phyloP scores from a whole-genome alignment of 495 filamentous ascomycete genomes.

The Sabuloglossum arenarium region DNA sequence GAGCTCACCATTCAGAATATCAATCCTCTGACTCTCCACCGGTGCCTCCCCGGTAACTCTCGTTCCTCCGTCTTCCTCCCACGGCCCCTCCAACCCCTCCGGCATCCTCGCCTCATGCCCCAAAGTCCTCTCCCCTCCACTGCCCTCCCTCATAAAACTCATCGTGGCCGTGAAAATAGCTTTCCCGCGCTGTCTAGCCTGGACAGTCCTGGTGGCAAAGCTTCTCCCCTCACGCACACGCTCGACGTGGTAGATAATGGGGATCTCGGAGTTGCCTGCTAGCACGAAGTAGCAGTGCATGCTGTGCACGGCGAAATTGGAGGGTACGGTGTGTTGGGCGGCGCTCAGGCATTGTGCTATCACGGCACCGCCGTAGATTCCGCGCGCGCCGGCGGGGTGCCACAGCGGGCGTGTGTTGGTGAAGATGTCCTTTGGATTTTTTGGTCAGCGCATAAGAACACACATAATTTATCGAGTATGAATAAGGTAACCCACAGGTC shows the following conservation, averaged over 20 bases:
- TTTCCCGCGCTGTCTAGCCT: constrained; percentile 73
- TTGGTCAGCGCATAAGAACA: not conserved
- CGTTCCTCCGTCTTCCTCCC: not conserved
- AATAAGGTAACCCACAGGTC: constrained; percentile 34
- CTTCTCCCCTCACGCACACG: constrained; percentile 75
- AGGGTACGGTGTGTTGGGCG: constrained; percentile 65
- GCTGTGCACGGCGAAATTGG: constrained; percentile 64
- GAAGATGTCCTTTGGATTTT: constrained; percentile 49
- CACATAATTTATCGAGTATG: not conserved
- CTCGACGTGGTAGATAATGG: constrained; percentile 86
- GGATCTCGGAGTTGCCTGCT: constrained; percentile 61
- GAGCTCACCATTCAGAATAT: constrained; percentile 16
- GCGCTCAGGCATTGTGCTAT: constrained; percentile 85
- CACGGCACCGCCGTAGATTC: constrained; percentile 80
- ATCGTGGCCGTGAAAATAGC: constrained; percentile 89
- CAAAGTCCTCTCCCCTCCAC: constrained; percentile 37
- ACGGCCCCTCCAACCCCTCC: constrained; percentile 2
- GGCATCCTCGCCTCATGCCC: constrained; percentile 25
- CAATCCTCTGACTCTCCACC: constrained; percentile 34
- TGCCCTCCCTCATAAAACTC: constrained; percentile 58
- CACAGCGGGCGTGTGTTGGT: constrained; percentile 80
- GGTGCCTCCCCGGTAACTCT: constrained; percentile 19
- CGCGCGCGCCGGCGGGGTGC: constrained; percentile 78
- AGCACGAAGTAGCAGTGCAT: constrained; percentile 99
- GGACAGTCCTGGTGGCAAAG: constrained; percentile 86